Evolutionary conservation across 2,329 filamentous ascomycete species (phyloP).

Genomic region (Penicillium paneum): DNA sequence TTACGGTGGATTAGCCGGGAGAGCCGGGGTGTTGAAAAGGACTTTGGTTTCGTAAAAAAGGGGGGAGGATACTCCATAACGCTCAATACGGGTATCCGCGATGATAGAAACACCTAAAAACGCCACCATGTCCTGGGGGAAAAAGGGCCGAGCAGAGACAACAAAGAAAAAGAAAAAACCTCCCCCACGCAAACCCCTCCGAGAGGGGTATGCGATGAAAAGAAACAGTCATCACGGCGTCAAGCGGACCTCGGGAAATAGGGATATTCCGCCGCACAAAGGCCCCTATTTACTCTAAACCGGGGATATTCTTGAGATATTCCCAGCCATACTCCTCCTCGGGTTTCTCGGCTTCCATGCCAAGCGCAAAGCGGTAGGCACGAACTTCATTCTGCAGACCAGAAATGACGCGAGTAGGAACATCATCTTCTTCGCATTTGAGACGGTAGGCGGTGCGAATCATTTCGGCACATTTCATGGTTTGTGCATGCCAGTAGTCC

Average conservation of each 20-base stretch:
- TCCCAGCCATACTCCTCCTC: conserved; percentile 51
- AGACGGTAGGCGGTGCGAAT: conserved; percentile 48
- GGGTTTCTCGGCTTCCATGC: conserved; percentile 48
- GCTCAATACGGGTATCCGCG: conserved; percentile 12
- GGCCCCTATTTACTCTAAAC: conserved; percentile 27
- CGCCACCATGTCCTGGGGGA: not conserved
- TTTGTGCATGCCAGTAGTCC: conserved; percentile 49
- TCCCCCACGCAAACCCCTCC: conserved; percentile 3
- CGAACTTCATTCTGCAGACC: conserved; percentile 51
- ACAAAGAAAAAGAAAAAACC: not conserved
- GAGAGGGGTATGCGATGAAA: conserved; percentile 4
- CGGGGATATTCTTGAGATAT: conserved; percentile 45
- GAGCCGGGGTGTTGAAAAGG: not conserved
- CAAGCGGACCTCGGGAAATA: conserved; percentile 4
- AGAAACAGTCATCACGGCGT: conserved; percentile 15
- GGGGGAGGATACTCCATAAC: not conserved
- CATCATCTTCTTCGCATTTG: conserved; percentile 48
- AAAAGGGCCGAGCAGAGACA: not conserved
- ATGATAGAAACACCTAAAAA: conserved; percentile 5
- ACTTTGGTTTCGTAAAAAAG: not conserved
- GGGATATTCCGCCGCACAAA: conserved; percentile 15
- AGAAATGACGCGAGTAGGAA: conserved; percentile 44
- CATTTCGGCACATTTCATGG: conserved; percentile 49
- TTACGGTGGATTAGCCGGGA: not conserved
- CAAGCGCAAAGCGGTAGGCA: conserved; percentile 47